phyloP scores from a whole-genome alignment of 2,329 filamentous ascomycete genomes.

The Dactylonectria macrodidyma region DNA sequence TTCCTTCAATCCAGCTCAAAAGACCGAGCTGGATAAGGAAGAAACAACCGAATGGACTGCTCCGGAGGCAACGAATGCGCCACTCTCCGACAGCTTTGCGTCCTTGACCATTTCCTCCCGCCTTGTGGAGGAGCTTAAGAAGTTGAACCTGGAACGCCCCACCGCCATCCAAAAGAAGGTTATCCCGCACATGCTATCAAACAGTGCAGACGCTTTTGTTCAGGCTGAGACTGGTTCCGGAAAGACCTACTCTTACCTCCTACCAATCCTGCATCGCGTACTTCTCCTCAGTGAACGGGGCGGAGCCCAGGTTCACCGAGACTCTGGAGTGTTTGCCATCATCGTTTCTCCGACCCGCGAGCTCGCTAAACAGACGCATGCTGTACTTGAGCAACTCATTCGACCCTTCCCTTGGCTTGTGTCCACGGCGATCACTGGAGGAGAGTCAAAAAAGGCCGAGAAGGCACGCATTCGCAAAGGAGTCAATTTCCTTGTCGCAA shows the following conservation, averaged over 20 bases:
- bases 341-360: conserved; percentile 95
- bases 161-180: conserved; percentile 96
- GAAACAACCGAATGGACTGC: conserved; percentile 64
- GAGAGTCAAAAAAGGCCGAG: conserved; percentile 82
- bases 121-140: conserved; percentile 87
- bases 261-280: conserved; percentile 92
- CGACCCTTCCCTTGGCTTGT: conserved; percentile 96
- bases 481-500: conserved; percentile 95
- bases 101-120: conserved; percentile 86
- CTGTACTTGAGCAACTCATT: conserved; percentile 87
- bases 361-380: conserved; percentile 92
- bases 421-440: conserved; percentile 83
- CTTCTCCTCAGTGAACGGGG: conserved; percentile 78
- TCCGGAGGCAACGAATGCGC: conserved; percentile 89
- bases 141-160: conserved; percentile 90
- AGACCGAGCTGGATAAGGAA: conserved; percentile 70
- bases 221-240: conserved; percentile 98
- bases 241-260: conserved; percentile 95
- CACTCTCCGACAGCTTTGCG: conserved; percentile 87
- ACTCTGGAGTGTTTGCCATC: conserved; percentile 93
- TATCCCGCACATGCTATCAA: conserved; percentile 83
- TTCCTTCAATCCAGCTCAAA: conserved; percentile 86
- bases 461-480: conserved; percentile 96
- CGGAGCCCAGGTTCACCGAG: conserved; percentile 78
- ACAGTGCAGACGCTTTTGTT: conserved; percentile 92